These are phyloP conservation scores for Priceomyces fermenticarens DNA, from an alignment of 805 yeast species.

Conservation along the genomic window DNA sequence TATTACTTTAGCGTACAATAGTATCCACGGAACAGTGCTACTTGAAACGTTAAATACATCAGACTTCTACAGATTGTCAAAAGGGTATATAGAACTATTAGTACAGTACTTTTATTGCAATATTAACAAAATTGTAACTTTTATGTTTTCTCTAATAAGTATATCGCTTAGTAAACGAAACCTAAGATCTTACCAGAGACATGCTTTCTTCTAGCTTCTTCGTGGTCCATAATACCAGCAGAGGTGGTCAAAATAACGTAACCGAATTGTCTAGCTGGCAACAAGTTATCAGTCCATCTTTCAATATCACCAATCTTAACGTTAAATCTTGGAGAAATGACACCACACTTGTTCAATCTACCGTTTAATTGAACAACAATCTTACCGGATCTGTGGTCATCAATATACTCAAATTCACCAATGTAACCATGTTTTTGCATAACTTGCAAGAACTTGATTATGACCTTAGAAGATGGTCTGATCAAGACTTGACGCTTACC, in stretches of 20 bases:
- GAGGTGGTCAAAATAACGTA: slow-evolving; percentile 97
- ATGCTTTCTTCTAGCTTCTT: slow-evolving; percentile 99
- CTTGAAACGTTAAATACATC: too few species aligned
- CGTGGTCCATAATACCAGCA: slow-evolving; percentile 99
- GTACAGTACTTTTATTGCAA: slow-evolving; percentile 3
- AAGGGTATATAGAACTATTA: background rate
- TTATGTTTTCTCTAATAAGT: too few species aligned
- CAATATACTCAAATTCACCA: slow-evolving; percentile 97
- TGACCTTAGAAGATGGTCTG: slow-evolving; percentile 98
- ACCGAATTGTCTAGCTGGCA: slow-evolving; percentile 99
- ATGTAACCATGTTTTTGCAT: slow-evolving; percentile 99
- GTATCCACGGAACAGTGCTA: background rate
- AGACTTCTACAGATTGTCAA: too few species aligned
- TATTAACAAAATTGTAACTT: background rate
- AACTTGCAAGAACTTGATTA: slow-evolving; percentile 93
- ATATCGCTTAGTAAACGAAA: slow-evolving; percentile 74
- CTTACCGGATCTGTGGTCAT: slow-evolving; percentile 99
- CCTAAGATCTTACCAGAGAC: slow-evolving; percentile 98
- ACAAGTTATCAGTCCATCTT: slow-evolving; percentile 97
- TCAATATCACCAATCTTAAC: slow-evolving; percentile 92
- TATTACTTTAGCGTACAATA: background rate
- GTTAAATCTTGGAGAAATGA: slow-evolving; percentile 97
- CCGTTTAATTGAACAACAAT: slow-evolving; percentile 96
- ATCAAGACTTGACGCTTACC: slow-evolving; percentile 98
- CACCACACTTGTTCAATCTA: slow-evolving; percentile 98